A percentile compares a stretch with the other conserved stretches of the same genome.
Evolutionary conservation across 345 rosid species (phyloP).

Genomic region (Garcia nutans): DNA sequence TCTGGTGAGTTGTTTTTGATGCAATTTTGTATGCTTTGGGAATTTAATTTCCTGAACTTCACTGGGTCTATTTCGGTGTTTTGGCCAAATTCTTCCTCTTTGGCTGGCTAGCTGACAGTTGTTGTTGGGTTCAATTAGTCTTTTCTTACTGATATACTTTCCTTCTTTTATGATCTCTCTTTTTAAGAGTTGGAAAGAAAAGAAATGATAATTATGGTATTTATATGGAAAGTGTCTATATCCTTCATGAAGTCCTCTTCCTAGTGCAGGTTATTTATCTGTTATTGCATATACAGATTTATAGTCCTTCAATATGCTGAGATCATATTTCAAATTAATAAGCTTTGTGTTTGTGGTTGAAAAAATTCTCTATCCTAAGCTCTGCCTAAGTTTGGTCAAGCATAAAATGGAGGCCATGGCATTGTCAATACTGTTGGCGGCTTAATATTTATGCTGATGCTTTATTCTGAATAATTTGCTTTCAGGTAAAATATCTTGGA

Average conservation of each 20-base stretch:
- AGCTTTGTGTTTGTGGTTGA: not conserved
- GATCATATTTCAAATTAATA: not conserved
- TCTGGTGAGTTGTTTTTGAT: conserved; percentile 45
- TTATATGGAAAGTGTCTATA: too few relatives aligned
- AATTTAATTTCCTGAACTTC: not conserved
- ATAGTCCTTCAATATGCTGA: not conserved
- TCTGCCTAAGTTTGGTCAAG: not conserved
- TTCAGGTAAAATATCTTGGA: conserved; percentile 93
- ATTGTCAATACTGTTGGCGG: not conserved
- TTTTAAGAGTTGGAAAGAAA: too few relatives aligned
- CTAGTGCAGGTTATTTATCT: not conserved
- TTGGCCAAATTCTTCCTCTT: not conserved
- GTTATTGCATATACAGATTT: not conserved
- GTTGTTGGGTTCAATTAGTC: not conserved
- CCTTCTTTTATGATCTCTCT: not conserved
- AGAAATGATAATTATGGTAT: too few relatives aligned
- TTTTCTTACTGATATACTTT: not conserved
- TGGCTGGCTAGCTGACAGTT: not conserved
- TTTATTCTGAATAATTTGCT: conserved; percentile 6
- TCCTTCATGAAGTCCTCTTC: not conserved
- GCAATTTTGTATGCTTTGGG: not conserved
- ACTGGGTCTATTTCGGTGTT: not conserved
- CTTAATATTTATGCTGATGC: not conserved
- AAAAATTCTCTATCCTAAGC: not conserved
- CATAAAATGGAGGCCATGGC: not conserved